These are phyloP conservation scores for Didymella sp. DNA, from an alignment of 2,329 filamentous ascomycete genomes.

Conservation along the genomic window DNA sequence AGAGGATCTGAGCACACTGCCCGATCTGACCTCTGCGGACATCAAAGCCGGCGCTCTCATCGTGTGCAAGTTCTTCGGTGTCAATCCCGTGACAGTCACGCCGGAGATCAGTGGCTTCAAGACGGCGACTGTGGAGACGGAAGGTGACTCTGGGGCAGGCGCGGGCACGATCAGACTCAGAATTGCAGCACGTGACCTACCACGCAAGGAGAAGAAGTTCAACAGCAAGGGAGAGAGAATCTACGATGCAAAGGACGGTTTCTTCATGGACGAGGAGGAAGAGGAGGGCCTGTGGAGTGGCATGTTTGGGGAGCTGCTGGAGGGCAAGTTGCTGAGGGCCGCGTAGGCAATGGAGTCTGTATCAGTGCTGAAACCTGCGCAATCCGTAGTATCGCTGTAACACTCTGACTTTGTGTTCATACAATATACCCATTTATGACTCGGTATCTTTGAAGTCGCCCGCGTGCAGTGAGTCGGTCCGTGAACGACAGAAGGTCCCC, in stretches of 20 bases:
- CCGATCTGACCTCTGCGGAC: conserved; percentile 57
- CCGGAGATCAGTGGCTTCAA: conserved; percentile 67
- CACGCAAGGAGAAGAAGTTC: conserved; percentile 63
- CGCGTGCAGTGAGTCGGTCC: too few relatives aligned
- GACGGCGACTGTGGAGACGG: conserved; percentile 67
- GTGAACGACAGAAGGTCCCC: neutral
- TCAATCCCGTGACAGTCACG: conserved; percentile 67
- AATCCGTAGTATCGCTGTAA: too few relatives aligned
- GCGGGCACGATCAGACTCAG: conserved; percentile 65
- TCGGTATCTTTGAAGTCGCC: neutral
- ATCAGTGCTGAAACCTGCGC: too few relatives aligned
- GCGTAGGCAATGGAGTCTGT: conserved; percentile 4
- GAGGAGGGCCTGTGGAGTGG: conserved; percentile 38
- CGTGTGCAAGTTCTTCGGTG: conserved; percentile 69
- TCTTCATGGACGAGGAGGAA: conserved; percentile 38
- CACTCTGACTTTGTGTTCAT: neutral
- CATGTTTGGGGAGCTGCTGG: conserved; percentile 38
- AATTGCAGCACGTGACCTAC: conserved; percentile 73
- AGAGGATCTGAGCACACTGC: conserved; percentile 62
- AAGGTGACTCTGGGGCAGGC: conserved; percentile 53
- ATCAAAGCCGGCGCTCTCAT: conserved; percentile 68
- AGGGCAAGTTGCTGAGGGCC: conserved; percentile 39
- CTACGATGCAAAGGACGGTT: conserved; percentile 68
- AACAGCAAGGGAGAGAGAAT: conserved; percentile 75
- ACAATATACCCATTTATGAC: conserved; percentile 5